phyloP scores from a whole-genome alignment of 202 grass and related monocot genomes.

The Panicum virgatum region DNA sequence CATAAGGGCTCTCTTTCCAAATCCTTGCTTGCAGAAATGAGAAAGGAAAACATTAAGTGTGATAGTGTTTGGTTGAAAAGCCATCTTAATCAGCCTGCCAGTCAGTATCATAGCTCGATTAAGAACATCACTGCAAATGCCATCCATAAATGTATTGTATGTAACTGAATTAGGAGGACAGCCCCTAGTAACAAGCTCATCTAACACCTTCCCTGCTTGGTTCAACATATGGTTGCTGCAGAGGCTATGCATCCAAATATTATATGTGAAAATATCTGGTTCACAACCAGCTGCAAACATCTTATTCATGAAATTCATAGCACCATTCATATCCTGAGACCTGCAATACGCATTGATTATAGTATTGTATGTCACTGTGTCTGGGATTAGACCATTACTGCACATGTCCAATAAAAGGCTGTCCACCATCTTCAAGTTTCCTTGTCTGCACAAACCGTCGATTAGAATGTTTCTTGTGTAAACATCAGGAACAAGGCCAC shows the following conservation, averaged over 20 bases:
- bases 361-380: conserved; percentile 86
- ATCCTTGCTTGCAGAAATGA: conserved; percentile 93
- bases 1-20: conserved; percentile 59
- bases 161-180: conserved; percentile 67
- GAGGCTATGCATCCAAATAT: conserved; percentile 89
- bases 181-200: conserved; percentile 68
- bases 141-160: conserved; percentile 87
- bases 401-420: conserved; percentile 62
- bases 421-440: conserved; percentile 61
- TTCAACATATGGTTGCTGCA: conserved; percentile 70
- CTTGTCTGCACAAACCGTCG: conserved; percentile 74
- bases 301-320: conserved; percentile 69
- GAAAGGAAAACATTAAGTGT: conserved; percentile 88
- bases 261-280: conserved; percentile 97
- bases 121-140: conserved; percentile 78
- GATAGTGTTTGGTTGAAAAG: conserved; percentile 74
- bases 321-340: conserved; percentile 61
- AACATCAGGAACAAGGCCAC: conserved; percentile 84
- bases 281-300: conserved; percentile 75
- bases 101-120: conserved; percentile 86
- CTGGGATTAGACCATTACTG: conserved; percentile 62
- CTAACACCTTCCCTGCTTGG: conserved; percentile 64
- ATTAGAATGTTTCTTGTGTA: conserved; percentile 91
- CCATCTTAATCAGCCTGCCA: conserved; percentile 84
- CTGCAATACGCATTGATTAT: conserved; percentile 79